These are phyloP conservation scores for Phoenix roebelenii DNA, from an alignment of 176 grass and related monocot genomes.

Conservation along the genomic window DNA sequence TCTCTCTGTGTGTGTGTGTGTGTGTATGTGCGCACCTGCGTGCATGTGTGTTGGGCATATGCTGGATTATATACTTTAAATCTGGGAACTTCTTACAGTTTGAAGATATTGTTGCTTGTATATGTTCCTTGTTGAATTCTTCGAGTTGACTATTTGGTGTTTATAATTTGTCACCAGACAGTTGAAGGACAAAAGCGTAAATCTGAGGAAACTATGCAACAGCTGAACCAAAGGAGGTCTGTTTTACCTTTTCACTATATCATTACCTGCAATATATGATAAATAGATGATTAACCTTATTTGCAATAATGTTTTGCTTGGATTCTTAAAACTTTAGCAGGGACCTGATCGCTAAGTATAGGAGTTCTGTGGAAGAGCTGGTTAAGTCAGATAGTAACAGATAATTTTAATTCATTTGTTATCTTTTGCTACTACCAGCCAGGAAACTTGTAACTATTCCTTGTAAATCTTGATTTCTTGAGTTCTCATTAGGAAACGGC, in stretches of 20 bases:
- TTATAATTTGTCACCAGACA: too few relatives aligned
- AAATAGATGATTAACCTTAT: neutral
- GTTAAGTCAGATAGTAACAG: slow-evolving; percentile 17
- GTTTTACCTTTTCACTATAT: neutral
- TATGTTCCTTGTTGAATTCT: too few relatives aligned
- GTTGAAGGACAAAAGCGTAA: slow-evolving; percentile 43
- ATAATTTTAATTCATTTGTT: slow-evolving; percentile 6
- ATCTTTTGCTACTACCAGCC: neutral
- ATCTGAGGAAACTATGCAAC: slow-evolving; percentile 34
- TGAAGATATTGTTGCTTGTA: too few relatives aligned
- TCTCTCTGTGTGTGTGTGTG: too few relatives aligned
- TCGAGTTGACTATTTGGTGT: too few relatives aligned
- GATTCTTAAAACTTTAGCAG: slow-evolving; percentile 6
- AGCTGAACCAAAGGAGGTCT: slow-evolving; percentile 37
- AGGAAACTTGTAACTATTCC: neutral
- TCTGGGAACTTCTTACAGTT: too few relatives aligned
- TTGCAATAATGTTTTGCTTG: neutral
- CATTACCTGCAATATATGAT: neutral
- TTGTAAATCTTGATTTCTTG: too few relatives aligned
- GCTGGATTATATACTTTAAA: too few relatives aligned
- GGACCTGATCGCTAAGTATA: slow-evolving; percentile 29
- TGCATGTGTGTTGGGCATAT: too few relatives aligned
- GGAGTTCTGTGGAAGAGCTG: slow-evolving; percentile 27
- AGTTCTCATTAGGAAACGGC: too few relatives aligned
- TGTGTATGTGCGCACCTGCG: too few relatives aligned